Percentiles rank a stretch among this genome's conserved stretches.
Conservation (phyloP, 805 yeast genomes). For the Candida coleopterorum region DNA sequence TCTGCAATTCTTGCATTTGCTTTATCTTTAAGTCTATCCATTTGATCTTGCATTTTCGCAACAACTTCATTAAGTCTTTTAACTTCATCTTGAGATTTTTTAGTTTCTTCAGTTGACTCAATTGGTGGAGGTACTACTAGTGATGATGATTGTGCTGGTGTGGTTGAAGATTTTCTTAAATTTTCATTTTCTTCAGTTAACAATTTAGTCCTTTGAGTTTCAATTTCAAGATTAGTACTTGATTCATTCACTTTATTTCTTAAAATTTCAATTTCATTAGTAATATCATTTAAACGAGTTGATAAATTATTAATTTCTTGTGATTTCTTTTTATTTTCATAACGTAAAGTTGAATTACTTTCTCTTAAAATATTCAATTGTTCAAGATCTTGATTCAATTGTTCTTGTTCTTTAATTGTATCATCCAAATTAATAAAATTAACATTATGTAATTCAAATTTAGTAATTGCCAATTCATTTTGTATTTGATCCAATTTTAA, state of each 20-base stretch:
- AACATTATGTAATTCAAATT: slow-evolving; percentile 26
- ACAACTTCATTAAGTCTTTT: slow-evolving; percentile 5
- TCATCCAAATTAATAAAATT: slow-evolving; percentile 19
- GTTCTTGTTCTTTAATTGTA: slow-evolving; percentile 36
- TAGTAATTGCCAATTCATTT: slow-evolving; percentile 42
- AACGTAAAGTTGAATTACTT: slow-evolving; percentile 60
- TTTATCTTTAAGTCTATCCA: slow-evolving; percentile 17
- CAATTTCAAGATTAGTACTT: slow-evolving; percentile 15
- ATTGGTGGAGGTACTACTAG: neutral
- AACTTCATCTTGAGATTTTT: slow-evolving; percentile 15
- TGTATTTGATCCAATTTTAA: slow-evolving; percentile 44
- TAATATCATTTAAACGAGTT: slow-evolving; percentile 25
- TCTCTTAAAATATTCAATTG: slow-evolving; percentile 63
- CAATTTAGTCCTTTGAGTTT: slow-evolving; percentile 10
- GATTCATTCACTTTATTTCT: slow-evolving; percentile 33
- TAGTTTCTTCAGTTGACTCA: neutral
- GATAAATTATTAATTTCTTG: slow-evolving; percentile 34
- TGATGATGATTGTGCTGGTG: slow-evolving; percentile 3
- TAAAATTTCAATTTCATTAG: slow-evolving; percentile 41
- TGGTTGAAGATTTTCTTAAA: slow-evolving; percentile 14
- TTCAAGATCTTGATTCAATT: slow-evolving; percentile 49
- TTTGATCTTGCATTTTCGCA: slow-evolving; percentile 21
- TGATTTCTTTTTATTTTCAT: slow-evolving; percentile 33
- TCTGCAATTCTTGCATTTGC: slow-evolving; percentile 17
- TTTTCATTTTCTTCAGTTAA: slow-evolving; percentile 17